phyloP scores from a whole-genome alignment of 371 early-diverging fungal genomes.

The Conidiobolus incongruus region DNA sequence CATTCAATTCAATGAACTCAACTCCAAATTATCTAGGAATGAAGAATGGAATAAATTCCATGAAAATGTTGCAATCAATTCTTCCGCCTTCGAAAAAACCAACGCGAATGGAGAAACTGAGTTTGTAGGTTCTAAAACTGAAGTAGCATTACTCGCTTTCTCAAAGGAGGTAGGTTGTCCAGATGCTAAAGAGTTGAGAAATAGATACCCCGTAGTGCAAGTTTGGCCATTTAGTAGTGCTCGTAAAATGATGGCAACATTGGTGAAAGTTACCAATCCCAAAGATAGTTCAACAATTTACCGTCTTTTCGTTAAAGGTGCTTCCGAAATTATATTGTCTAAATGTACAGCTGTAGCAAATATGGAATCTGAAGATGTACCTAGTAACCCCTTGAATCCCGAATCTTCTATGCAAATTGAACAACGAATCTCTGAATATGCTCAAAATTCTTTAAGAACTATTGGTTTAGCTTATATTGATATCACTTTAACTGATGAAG shows the following conservation, averaged over 20 bases:
- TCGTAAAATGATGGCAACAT: slow-evolving; percentile 67
- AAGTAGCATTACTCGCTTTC: slow-evolving; percentile 52
- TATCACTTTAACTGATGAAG: slow-evolving; percentile 9
- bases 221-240: slow-evolving; percentile 62
- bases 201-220: slow-evolving; percentile 20
- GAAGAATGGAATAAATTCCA: neutral
- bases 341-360: slow-evolving; percentile 11
- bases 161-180: slow-evolving; percentile 16
- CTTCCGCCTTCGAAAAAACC: slow-evolving; percentile 50
- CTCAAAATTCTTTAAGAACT: slow-evolving; percentile 34
- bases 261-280: slow-evolving; percentile 20
- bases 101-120: slow-evolving; percentile 21
- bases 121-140: slow-evolving; percentile 57
- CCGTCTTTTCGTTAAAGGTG: slow-evolving; percentile 52
- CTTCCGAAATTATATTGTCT: slow-evolving; percentile 59
- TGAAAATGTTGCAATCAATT: slow-evolving; percentile 37
- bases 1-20: slow-evolving; percentile 5
- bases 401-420: slow-evolving; percentile 15
- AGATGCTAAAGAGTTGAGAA: slow-evolving; percentile 19
- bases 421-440: slow-evolving; percentile 33
- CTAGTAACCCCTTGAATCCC: slow-evolving; percentile 12
- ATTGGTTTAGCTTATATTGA: slow-evolving; percentile 48
- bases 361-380: neutral
- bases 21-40: neutral
- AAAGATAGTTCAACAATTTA: slow-evolving; percentile 15